A percentile compares a stretch with the other conserved stretches of the same genome.
phyloP scores from a whole-genome alignment of 2,329 filamentous ascomycete species.

The Sporothrix brasiliensis region DNA sequence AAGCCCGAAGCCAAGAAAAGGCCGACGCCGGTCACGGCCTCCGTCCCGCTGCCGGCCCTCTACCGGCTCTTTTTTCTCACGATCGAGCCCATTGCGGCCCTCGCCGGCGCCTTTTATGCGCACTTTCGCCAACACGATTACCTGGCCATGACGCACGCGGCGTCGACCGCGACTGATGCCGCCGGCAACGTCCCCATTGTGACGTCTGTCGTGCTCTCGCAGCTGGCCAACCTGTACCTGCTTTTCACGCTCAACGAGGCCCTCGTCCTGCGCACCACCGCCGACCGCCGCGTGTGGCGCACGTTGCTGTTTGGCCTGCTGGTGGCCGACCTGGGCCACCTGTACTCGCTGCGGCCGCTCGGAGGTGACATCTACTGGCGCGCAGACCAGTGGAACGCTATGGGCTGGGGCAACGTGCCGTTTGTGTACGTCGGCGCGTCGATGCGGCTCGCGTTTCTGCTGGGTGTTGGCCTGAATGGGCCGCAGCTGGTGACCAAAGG shows the following conservation, averaged over 20 bases:
- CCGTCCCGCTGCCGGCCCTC: conserved; percentile 45
- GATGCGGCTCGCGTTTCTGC: conserved; percentile 62
- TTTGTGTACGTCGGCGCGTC: conserved; percentile 69
- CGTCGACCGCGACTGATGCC: conserved; percentile 45
- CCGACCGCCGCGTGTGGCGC: conserved; percentile 70
- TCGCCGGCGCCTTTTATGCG: conserved; percentile 56
- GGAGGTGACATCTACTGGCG: conserved; percentile 67
- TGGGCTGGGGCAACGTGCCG: conserved; percentile 68
- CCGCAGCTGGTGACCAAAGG: conserved; percentile 20
- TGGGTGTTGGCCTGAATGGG: conserved; percentile 55
- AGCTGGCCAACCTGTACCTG: conserved; percentile 78
- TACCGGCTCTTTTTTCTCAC: conserved; percentile 77
- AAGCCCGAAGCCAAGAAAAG: conserved; percentile 9
- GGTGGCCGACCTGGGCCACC: conserved; percentile 75
- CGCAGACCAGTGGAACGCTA: conserved; percentile 64
- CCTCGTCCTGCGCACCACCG: conserved; percentile 69
- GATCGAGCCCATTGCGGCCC: conserved; percentile 64
- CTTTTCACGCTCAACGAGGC: conserved; percentile 78
- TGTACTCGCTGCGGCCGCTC: conserved; percentile 65
- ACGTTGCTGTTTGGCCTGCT: conserved; percentile 68
- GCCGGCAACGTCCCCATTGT: conserved; percentile 54
- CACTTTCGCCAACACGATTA: conserved; percentile 59
- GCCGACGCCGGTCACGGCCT: conserved; percentile 15
- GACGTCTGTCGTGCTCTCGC: conserved; percentile 69
- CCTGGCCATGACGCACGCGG: conserved; percentile 63